Conservation (phyloP, 768 basidiomycete species). For the Cubamyces sp. region DNA sequence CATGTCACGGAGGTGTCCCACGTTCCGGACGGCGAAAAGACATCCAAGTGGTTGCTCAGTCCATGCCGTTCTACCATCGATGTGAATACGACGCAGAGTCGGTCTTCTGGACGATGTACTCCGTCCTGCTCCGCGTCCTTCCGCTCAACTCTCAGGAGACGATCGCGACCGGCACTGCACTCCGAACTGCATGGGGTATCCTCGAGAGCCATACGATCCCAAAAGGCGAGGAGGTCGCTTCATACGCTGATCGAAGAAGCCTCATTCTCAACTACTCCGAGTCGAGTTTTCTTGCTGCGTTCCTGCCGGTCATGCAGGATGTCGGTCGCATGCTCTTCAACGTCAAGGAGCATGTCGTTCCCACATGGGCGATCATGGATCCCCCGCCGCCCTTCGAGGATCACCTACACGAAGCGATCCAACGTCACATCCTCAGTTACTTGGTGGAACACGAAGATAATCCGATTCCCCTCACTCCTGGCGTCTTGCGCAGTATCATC, state of each 20-base stretch:
- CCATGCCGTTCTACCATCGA: slow-evolving; percentile 7
- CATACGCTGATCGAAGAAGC: background rate
- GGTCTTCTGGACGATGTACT: slow-evolving; percentile 15
- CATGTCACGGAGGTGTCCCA: slow-evolving; percentile 2
- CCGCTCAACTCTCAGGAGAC: background rate
- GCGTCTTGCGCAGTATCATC: background rate
- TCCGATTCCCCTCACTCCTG: background rate
- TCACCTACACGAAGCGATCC: slow-evolving; percentile 11
- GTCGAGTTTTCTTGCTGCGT: background rate
- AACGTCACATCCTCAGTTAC: slow-evolving; percentile 4
- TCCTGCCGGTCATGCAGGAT: background rate
- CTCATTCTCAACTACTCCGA: background rate
- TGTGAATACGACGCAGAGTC: slow-evolving; percentile 22
- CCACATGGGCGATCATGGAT: background rate
- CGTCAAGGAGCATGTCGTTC: background rate
- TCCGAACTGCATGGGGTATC: background rate
- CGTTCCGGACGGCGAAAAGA: no score
- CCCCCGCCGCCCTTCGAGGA: background rate
- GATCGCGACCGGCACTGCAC: background rate
- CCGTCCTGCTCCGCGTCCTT: background rate
- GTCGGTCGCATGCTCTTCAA: background rate
- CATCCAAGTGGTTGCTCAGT: background rate
- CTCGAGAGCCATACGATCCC: background rate
- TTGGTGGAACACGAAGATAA: slow-evolving; percentile 5
- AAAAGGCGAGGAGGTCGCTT: background rate